Conservation (phyloP, 441 rosid genomes). For the Breynia disticha region DNA sequence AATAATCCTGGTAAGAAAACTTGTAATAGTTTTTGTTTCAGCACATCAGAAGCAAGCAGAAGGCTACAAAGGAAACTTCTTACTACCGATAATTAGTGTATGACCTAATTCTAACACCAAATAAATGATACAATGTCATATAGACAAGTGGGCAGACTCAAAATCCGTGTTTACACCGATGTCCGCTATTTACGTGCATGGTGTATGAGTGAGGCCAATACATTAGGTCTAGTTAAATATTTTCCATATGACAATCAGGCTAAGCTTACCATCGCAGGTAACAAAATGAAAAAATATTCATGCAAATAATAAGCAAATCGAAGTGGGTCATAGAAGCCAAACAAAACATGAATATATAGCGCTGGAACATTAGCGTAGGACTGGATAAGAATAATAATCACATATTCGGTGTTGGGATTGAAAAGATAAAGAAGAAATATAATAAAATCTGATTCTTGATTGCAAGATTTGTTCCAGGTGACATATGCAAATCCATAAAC, state of each 20-base stretch:
- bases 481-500: no score
- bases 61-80: no score
- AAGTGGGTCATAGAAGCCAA: constrained; percentile 35
- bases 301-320: constrained; percentile 41
- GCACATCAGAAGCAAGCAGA: constrained; percentile 20
- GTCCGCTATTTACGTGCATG: no score
- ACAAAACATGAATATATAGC: constrained; percentile 32
- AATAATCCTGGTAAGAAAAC: constrained; percentile 22
- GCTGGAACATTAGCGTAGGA: constrained; percentile 27
- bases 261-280: constrained; percentile 45
- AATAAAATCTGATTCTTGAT: no score
- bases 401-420: constrained; percentile 33
- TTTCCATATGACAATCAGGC: constrained; percentile 14
- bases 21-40: constrained; percentile 13
- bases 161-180: no score
- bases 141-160: no score
- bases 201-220: no score
- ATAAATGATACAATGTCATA: no score
- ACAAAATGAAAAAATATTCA: constrained; percentile 42
- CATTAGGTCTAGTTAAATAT: no score
- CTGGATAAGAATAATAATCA: constrained; percentile 22
- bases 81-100: no score
- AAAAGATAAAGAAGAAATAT: constrained; percentile 26
- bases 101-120: no score
- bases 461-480: no score